Evolutionary conservation across 768 basidiomycete species (phyloP), one percentile per base, ranked within the genome.

Genomic region (Lactarius hengduanensis): DNA sequence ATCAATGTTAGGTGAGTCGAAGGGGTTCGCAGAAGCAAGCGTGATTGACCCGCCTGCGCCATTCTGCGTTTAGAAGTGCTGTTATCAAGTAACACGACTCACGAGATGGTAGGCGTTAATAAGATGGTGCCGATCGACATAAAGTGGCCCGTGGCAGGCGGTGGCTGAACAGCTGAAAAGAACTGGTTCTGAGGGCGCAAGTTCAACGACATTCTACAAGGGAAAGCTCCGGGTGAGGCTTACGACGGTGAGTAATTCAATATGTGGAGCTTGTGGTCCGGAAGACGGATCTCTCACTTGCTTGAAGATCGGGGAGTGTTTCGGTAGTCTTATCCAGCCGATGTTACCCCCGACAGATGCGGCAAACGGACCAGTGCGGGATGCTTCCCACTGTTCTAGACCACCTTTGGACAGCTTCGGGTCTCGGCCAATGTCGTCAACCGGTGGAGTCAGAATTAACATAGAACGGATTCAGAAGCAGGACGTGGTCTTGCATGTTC

Each of bases 401-500:
- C 4, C 30, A 20, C 66, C 26, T 26, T 45, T 26, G 20, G n/a
- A 22, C 11, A 63, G 41, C 7, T 56, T 71, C 22, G 63, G 13
- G 41, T 70, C 68, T n/a, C 60, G 59, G 26, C 7, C 30, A 34
- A 57, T 22, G 36, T 66, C 65, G 41, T 66, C 65, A 10, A 10
- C 26, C 16, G 36, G 65, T 66, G 28, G n/a, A 41, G 6, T 57
- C 57, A 6, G 63, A 26, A 32, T 61, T 61, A 9, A 63, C 56
- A 2, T 41, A 53, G 22, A 26, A 71, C 11, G 47, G 34, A 20
- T 61, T 54, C 0, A 38, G n/a, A 26, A 62, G 26, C 8, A 38
- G 28, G 26, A 68, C 66, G 59, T 76, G 75, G 62, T 77, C 76
- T 5, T 62, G 47, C 30, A 77, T 64, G 64, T 77, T 67, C 64